Base-by-base conservation (phyloP, 768 basidiomycete genomes). In the Tulasnella sp. region DNA sequence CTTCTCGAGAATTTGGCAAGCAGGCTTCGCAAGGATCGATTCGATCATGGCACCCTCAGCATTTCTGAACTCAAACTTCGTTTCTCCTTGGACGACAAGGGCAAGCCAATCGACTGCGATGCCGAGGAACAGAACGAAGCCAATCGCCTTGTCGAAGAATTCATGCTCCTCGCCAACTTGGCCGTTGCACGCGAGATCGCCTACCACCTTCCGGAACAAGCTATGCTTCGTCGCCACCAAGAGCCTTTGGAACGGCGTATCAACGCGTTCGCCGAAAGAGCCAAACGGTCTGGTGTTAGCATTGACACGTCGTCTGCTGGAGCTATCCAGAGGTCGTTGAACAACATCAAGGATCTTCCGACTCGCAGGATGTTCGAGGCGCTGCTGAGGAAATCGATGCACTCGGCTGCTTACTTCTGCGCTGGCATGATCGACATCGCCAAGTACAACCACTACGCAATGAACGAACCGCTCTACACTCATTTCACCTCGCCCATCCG, bases 381-480 rank as follows among this genome's bases (percentile, higher is more conserved):
- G 44, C 87, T 98, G 57, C 90, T 91, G 20, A 91, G 89, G 83
- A 98, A 98, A 85, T 92, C 95, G n/a, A 98, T 96, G 79, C 93
- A 95, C 79, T 89, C 92, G 74, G 95, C 98, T 81, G 96, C 96
- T 84, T 99, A 99, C 85, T 99, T 99, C 91, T 99, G 98, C 83
- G 90, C 96, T 35, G 98, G 98, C 80, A 98, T 98, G 97, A 87
- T 99, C 81, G 98, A 99, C 84, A 99, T 99, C 82, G 95, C 96
- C 57, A 98, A 98, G 86, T 99, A 99, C 82, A 86, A 90, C 40
- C 98, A 99, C 84, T 99, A 94, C 83, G 91, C 96, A 0, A 86
- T 99, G 81, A 97, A 91, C 80, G 86, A 90, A 6, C 96, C 98
- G 23, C 87, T 99, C 67, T 99, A 99, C 86, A 97, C 93, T 11